phyloP scores from a whole-genome alignment of 495 filamentous ascomycete genomes.

The Annulohypoxylon stygium region DNA sequence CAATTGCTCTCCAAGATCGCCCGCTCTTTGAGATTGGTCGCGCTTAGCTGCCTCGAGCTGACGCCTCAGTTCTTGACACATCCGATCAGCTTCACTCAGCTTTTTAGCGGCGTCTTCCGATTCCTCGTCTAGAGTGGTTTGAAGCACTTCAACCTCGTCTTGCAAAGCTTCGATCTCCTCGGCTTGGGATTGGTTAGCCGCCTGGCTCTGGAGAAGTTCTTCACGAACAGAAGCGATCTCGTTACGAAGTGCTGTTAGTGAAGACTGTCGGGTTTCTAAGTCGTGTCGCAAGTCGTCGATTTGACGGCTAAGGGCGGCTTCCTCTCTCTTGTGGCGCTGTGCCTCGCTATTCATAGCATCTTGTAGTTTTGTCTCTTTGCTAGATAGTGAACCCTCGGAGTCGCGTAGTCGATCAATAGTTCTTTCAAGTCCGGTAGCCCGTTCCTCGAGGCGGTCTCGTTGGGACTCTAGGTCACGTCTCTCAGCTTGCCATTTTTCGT shows the following conservation, averaged over 20 bases:
- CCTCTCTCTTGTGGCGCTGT: slow-evolving; percentile 59
- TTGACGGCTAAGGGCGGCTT: slow-evolving; percentile 56
- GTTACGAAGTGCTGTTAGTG: slow-evolving; percentile 58
- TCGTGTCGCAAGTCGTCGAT: slow-evolving; percentile 62
- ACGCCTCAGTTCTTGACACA: slow-evolving; percentile 64
- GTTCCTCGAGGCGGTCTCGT: slow-evolving; percentile 75
- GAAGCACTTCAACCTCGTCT: slow-evolving; percentile 83
- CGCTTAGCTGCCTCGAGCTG: slow-evolving; percentile 61
- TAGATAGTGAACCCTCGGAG: slow-evolving; percentile 75
- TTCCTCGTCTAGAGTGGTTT: slow-evolving; percentile 80
- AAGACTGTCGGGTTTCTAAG: slow-evolving; percentile 58
- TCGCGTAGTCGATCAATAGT: slow-evolving; percentile 80
- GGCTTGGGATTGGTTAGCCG: slow-evolving; percentile 71
- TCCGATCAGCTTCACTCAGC: slow-evolving; percentile 59
- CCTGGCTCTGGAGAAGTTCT: slow-evolving; percentile 74
- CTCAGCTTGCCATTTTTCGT: slow-evolving; percentile 77
- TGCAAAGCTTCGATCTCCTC: slow-evolving; percentile 81
- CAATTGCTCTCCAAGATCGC: slow-evolving; percentile 75
- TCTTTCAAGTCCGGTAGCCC: slow-evolving; percentile 75
- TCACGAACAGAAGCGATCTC: slow-evolving; percentile 69
- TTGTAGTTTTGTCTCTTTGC: slow-evolving; percentile 74
- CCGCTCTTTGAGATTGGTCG: slow-evolving; percentile 55
- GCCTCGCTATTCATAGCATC: slow-evolving; percentile 65
- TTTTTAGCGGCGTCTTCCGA: slow-evolving; percentile 72
- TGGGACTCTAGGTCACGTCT: slow-evolving; percentile 74